Conservation (phyloP, 768 basidiomycete species). For the Neoboletus subvelutipes region DNA sequence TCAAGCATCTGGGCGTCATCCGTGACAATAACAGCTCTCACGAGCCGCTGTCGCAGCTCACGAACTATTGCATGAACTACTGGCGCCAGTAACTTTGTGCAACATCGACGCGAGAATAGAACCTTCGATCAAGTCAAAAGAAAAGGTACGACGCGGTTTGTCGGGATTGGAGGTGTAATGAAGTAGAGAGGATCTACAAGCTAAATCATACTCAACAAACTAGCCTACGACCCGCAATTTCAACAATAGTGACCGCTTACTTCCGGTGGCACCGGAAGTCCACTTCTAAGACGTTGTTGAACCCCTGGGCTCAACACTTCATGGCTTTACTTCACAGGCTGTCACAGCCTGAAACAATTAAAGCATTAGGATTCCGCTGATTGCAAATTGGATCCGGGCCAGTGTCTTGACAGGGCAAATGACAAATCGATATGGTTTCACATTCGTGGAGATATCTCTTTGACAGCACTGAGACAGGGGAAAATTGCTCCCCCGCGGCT, state of each 20-base stretch:
- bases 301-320: background rate
- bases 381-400: background rate
- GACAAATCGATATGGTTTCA: background rate
- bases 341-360: background rate
- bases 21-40: background rate
- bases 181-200: constrained; percentile 6
- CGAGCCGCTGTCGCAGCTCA: too few species aligned
- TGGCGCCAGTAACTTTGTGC: too few species aligned
- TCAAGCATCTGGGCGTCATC: constrained; percentile 9
- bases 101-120: too few species aligned
- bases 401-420: background rate
- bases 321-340: background rate
- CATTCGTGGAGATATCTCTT: background rate
- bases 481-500: background rate
- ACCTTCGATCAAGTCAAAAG: background rate
- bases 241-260: background rate
- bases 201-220: background rate
- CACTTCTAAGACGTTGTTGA: background rate
- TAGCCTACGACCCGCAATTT: too few species aligned
- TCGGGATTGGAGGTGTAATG: constrained; percentile 12
- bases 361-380: background rate
- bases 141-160: constrained; percentile 9
- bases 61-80: too few species aligned
- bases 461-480: background rate
- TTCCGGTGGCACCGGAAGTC: background rate